Conservation (phyloP, 1,284 basidiomycete species). For the Kwoniella shivajii region DNA sequence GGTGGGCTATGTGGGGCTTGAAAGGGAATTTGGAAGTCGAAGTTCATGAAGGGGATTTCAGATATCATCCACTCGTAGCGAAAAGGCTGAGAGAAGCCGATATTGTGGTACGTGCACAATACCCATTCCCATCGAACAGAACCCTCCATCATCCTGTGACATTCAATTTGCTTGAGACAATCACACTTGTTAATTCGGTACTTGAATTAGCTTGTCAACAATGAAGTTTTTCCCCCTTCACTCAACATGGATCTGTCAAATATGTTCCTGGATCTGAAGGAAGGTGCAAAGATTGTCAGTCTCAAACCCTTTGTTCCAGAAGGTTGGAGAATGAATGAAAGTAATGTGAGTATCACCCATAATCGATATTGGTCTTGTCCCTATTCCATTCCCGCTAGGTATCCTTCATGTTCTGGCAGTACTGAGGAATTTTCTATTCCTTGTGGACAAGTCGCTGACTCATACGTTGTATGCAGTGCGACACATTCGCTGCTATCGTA, state of each 20-base stretch:
- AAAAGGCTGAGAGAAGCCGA: slow-evolving; percentile 56
- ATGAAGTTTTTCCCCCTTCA: slow-evolving; percentile 59
- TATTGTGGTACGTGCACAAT: slow-evolving; percentile 54
- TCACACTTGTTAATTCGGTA: too few species aligned
- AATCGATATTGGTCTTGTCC: too few species aligned
- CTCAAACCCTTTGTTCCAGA: slow-evolving; percentile 60
- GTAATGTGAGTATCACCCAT: slow-evolving; percentile 47
- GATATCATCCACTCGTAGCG: slow-evolving; percentile 44
- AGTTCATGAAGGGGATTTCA: slow-evolving; percentile 59
- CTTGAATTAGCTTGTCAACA: slow-evolving; percentile 57
- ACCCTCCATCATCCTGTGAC: too few species aligned
- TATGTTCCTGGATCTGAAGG: slow-evolving; percentile 61
- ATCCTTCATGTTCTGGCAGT: too few species aligned
- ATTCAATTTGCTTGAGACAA: too few species aligned
- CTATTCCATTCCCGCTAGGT: too few species aligned
- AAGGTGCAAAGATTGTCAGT: slow-evolving; percentile 58
- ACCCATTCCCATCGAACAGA: background rate
- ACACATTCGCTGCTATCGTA: slow-evolving; percentile 49
- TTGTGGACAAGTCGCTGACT: too few species aligned
- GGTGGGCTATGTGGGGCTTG: slow-evolving; percentile 60
- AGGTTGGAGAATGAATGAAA: slow-evolving; percentile 58
- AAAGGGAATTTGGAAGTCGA: slow-evolving; percentile 53
- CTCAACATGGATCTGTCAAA: slow-evolving; percentile 60
- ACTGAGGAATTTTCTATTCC: too few species aligned
- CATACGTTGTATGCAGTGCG: slow-evolving; percentile 35